Base-by-base conservation (phyloP, 2,329 filamentous ascomycete species). In the Colletotrichum acutatum region DNA sequence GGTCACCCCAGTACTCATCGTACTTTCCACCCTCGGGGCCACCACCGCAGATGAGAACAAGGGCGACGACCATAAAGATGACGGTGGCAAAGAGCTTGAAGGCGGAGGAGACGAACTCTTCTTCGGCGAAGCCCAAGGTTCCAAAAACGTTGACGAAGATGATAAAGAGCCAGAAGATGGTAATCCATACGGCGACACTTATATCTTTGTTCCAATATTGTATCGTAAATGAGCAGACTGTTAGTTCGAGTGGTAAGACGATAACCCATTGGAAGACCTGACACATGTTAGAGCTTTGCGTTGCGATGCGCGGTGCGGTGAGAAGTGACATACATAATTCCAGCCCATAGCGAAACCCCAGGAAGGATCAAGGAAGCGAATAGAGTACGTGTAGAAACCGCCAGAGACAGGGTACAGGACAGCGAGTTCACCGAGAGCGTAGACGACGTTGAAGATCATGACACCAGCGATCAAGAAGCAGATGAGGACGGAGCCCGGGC, bases 341-440 rank as follows among this genome's bases (percentile, higher is more conserved):
- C 84, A 86, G 66, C 87, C 86, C 82, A 88, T 87, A 74, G 87
- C 87, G 63, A 88, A 89, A 73, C 87, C 87, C 84, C 89, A 91
- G 0, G 90, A 88, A 30, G 89, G 89, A 78, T 90, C 89, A 74
- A 91, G 87, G 78, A 91, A 91, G 65, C 90, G 89, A 68, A 85
- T 84, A 32, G 87, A 88, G 81, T 90, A 91, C 30, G 88, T 89
- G 77, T 90, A 91, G 84, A 91, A 91, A 75, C 88, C 89, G 79
- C 90, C 90, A 77, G 89, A 90, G 78, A 91, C 86, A 19, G 90
- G 90, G 74, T 88, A 91, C 84, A 91, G 86, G 77, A 91, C 87
- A 70, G 89, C 88, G 64, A 91, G 81, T 78, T 91, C 90, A 75
- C 89, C 90, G 62, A 91, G 86, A 71, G 90, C 89, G 77, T 89